These are phyloP conservation scores for Polygonum aviculare DNA, from an alignment of 148 eudicot species.

Conservation along the genomic window DNA sequence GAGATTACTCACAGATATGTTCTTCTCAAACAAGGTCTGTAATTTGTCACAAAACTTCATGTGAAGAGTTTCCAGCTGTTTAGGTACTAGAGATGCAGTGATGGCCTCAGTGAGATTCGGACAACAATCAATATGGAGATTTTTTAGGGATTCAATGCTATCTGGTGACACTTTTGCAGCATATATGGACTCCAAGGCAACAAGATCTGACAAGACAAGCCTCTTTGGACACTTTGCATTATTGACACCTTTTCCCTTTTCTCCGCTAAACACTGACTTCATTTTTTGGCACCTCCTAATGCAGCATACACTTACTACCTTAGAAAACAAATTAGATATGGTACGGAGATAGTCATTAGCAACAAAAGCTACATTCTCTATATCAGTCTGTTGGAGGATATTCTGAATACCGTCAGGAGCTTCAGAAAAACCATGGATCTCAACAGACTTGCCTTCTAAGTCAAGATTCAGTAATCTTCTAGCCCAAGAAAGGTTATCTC, in stretches of 20 bases:
- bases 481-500: slow-evolving; percentile 12
- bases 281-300: slow-evolving; percentile 26
- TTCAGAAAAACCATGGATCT: not conserved
- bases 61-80: slow-evolving; percentile 20
- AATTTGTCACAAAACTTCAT: slow-evolving; percentile 23
- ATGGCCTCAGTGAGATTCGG: slow-evolving; percentile 17
- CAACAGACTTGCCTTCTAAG: not conserved
- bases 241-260: not conserved
- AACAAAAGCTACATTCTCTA: slow-evolving; percentile 8
- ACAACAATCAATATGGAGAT: slow-evolving; percentile 24
- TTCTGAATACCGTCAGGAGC: not conserved
- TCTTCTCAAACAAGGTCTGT: slow-evolving; percentile 10
- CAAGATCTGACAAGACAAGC: slow-evolving; percentile 20
- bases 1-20: slow-evolving; percentile 2
- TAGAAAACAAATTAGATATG: slow-evolving; percentile 11
- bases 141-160: slow-evolving; percentile 17
- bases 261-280: not conserved
- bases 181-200: slow-evolving; percentile 12
- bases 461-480: slow-evolving; percentile 7
- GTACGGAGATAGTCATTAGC: slow-evolving; percentile 11
- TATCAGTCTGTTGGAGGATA: not conserved
- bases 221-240: not conserved
- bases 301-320: slow-evolving; percentile 22
- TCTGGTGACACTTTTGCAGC: not conserved
- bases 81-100: slow-evolving; percentile 9